Base-by-base conservation (phyloP, 2,329 filamentous ascomycete species). In the Sporothrix phasma region DNA sequence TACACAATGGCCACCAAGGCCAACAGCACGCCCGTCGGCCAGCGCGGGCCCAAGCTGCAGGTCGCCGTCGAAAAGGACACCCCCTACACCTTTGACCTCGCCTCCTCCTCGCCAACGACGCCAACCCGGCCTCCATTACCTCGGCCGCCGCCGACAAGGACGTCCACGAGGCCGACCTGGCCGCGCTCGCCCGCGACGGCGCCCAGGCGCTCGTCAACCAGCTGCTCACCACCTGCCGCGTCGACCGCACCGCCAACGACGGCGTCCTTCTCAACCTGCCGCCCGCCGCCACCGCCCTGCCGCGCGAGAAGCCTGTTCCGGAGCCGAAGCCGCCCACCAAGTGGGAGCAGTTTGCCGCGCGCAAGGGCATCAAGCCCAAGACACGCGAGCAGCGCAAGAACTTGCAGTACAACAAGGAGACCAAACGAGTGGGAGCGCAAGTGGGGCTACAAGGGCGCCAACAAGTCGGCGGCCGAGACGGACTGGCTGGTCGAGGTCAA, bases 301-400 rank as follows among this genome's bases (percentile, higher is more conserved):
- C 94, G 26, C 88, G 94, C 70, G 92, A 97, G 79, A 97, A 99
- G 77, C 90, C 91, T 10, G 80, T 97, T 8, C 94, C 94, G 0
- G 82, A 85, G 64, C 83, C 86, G 69, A 94, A 92, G 78, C 80
- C 87, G 64, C 88, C 88, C 69, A 97, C 93, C 65, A 96, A 92
- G 76, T 99, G 94, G 94, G 88, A 96, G 80, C 85, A 88, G 72
- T 99, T 99, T 79, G 94, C 94, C 53, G 88, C 87, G 76, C 96
- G 96, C 85, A 96, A 97, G 83, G 94, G 94, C 64, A 97, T 99
- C 78, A 90, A 89, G 79, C 86, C 87, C 76, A 96, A 92, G 84
- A 88, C 85, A 69, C 85, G 88, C 69, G 91, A 94, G 73, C 82
- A 87, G 75, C 83, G 86, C 67, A 76, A 81, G 76, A 82, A 96